Evolutionary conservation across 1,284 basidiomycete genomes (phyloP).

Genomic region (Cutaneotrichosporon sp.): DNA sequence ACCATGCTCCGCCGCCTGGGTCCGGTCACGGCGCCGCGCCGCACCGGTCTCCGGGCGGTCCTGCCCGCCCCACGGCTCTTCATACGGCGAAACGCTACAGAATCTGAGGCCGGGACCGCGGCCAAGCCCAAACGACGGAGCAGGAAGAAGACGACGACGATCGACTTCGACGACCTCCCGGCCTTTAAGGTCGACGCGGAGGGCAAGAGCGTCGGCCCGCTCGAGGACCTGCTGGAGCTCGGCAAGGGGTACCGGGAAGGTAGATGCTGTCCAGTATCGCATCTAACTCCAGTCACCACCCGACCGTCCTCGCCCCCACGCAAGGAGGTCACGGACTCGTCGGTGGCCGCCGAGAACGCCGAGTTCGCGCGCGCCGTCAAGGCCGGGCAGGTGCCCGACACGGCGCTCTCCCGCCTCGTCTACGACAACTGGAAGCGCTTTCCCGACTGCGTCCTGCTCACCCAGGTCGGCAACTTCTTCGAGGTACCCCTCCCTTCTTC

Average conservation of each 20-base stretch:
- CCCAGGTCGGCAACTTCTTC: conserved; percentile 91
- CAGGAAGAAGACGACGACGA: conserved; percentile 5
- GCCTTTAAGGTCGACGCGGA: conserved; percentile 9
- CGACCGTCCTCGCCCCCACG: neutral
- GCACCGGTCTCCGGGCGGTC: conserved; percentile 10
- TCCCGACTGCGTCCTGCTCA: conserved; percentile 84
- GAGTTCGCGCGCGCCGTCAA: conserved; percentile 29
- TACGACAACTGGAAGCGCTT: conserved; percentile 71
- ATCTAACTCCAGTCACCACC: neutral
- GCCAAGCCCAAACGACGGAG: neutral
- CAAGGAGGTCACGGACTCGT: neutral
- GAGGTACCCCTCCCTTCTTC: conserved; percentile 62
- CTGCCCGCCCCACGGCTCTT: neutral
- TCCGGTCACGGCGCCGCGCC: conserved; percentile 1
- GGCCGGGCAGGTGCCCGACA: conserved; percentile 38
- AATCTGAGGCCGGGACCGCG: neutral
- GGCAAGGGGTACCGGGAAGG: neutral
- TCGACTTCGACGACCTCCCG: conserved; percentile 22
- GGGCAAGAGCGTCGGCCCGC: conserved; percentile 19
- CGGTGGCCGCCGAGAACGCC: conserved; percentile 14
- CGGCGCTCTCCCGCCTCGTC: conserved; percentile 66
- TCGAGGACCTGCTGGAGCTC: conserved; percentile 17
- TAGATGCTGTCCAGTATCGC: neutral
- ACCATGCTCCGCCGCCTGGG: conserved; percentile 18
- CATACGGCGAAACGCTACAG: neutral